phyloP scores from a whole-genome alignment of 495 filamentous ascomycete species.

The Pseudevernia furfuracea region DNA sequence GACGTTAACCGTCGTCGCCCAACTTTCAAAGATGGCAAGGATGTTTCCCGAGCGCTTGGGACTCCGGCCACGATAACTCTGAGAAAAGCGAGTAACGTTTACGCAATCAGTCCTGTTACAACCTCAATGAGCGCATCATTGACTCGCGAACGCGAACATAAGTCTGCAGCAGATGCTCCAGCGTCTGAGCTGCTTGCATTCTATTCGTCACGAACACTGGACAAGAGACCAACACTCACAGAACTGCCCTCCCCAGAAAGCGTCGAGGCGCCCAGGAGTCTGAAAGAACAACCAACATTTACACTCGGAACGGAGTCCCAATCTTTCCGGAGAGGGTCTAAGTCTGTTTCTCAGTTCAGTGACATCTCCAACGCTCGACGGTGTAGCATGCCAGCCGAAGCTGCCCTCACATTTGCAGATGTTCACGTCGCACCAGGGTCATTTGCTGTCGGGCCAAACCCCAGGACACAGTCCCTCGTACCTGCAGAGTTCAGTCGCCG shows the following conservation, averaged over 20 bases:
- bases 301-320: not conserved
- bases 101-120: not conserved
- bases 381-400: conserved; percentile 13
- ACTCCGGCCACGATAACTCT: conserved; percentile 23
- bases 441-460: conserved; percentile 8
- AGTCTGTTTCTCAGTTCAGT: conserved; percentile 5
- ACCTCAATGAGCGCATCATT: conserved; percentile 11
- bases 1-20: not conserved
- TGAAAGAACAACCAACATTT: not conserved
- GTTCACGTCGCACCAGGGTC: conserved; percentile 18
- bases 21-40: conserved; percentile 2
- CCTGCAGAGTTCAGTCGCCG: conserved; percentile 15
- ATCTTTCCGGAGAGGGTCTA: not conserved
- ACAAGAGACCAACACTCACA: not conserved
- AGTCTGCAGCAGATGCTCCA: not conserved
- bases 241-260: not conserved
- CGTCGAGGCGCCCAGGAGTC: not conserved
- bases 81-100: conserved; percentile 23
- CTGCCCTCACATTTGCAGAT: conserved; percentile 21
- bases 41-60: not conserved
- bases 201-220: conserved; percentile 5
- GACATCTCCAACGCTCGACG: not conserved
- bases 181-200: conserved; percentile 20
- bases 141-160: not conserved
- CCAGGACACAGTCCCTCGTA: conserved; percentile 1